These are phyloP conservation scores for Botryotinia convoluta DNA, from an alignment of 2,329 filamentous ascomycete species.

Conservation along the genomic window DNA sequence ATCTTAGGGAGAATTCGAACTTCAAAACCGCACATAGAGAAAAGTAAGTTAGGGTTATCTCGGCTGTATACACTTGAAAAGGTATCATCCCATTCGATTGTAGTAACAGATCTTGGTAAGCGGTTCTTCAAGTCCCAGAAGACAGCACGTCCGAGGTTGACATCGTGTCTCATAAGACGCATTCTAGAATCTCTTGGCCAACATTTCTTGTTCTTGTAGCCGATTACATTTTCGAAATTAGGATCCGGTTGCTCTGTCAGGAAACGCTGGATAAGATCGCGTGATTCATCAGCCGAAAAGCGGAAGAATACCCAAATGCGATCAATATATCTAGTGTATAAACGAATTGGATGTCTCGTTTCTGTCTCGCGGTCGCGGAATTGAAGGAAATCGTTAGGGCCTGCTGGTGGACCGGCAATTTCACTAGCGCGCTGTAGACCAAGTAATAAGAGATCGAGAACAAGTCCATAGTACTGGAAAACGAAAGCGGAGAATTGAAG, in stretches of 20 bases:
- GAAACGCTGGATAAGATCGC: slow-evolving; percentile 95
- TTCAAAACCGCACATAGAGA: slow-evolving; percentile 98
- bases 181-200: slow-evolving; percentile 98
- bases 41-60: slow-evolving; percentile 94
- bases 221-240: slow-evolving; percentile 98
- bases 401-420: slow-evolving; percentile 89
- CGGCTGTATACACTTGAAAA: slow-evolving; percentile 97
- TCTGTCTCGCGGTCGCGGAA: slow-evolving; percentile 93
- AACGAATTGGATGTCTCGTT: slow-evolving; percentile 86
- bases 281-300: slow-evolving; percentile 89
- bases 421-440: slow-evolving; percentile 96
- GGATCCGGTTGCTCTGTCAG: slow-evolving; percentile 97
- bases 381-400: slow-evolving; percentile 95
- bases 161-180: slow-evolving; percentile 97
- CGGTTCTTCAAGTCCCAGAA: slow-evolving; percentile 99
- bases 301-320: slow-evolving; percentile 98
- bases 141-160: slow-evolving; percentile 93
- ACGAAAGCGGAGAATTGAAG: slow-evolving; percentile 98
- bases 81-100: slow-evolving; percentile 98
- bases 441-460: slow-evolving; percentile 87
- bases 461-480: slow-evolving; percentile 97
- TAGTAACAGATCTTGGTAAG: slow-evolving; percentile 88
- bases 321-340: slow-evolving; percentile 98
- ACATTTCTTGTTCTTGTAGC: slow-evolving; percentile 99
- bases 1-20: slow-evolving; percentile 95